These are phyloP conservation scores for Vickermania spadyakhi DNA, from an alignment of 208 protist species.

Conservation along the genomic window DNA sequence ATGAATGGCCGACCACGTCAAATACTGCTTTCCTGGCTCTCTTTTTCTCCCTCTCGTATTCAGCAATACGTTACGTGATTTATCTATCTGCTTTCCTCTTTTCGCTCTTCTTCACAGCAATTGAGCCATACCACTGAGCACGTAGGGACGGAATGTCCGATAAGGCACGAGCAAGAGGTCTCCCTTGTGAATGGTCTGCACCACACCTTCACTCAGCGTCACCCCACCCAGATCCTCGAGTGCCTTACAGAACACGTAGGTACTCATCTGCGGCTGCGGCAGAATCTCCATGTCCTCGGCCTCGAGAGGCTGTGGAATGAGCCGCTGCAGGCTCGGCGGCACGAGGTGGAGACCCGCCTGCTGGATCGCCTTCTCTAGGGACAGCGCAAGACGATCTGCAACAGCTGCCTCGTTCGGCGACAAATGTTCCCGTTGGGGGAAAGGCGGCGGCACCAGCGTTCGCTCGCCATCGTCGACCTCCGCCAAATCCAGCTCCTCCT, in stretches of 20 bases:
- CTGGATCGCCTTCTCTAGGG: slow-evolving; percentile 20
- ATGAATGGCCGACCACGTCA: no score
- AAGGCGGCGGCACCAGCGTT: not conserved
- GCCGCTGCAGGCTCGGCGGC: slow-evolving; percentile 45
- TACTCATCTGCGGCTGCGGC: slow-evolving; percentile 48
- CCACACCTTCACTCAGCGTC: slow-evolving; percentile 52
- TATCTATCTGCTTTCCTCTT: not conserved
- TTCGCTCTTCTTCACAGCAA: slow-evolving; percentile 29
- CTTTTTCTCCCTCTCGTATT: no score
- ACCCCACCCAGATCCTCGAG: slow-evolving; percentile 74
- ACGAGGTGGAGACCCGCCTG: slow-evolving; percentile 49
- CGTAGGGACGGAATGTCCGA: slow-evolving; percentile 52
- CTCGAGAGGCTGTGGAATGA: slow-evolving; percentile 48
- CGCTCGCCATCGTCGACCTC: slow-evolving; percentile 17
- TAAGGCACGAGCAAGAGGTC: slow-evolving; percentile 84
- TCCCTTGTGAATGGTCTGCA: slow-evolving; percentile 53
- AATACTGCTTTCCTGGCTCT: no score
- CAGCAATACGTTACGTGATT: no score
- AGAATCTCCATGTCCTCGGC: slow-evolving; percentile 74
- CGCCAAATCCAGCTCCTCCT: slow-evolving; percentile 3
- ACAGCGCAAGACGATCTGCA: slow-evolving; percentile 57
- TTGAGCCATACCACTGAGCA: slow-evolving; percentile 54
- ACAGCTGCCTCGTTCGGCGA: slow-evolving; percentile 60
- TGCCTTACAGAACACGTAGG: slow-evolving; percentile 75
- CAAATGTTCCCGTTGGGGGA: slow-evolving; percentile 37